Evolutionary conservation across 2,329 filamentous ascomycete species (phyloP), one percentile per base, ranked within the genome.

Genomic region (Aaosphaeria arxii): DNA sequence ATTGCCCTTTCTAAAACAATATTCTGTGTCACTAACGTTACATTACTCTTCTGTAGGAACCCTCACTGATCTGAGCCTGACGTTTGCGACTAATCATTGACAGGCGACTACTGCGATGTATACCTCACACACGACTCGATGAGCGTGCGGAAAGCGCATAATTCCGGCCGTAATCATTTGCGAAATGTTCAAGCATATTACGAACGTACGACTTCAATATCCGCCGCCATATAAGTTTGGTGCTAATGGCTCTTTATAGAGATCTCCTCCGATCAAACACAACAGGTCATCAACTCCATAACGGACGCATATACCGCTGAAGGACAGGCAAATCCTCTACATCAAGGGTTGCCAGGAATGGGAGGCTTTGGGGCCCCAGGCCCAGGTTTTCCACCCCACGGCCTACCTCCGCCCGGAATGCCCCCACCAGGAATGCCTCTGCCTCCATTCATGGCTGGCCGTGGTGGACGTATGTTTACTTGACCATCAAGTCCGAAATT

Each of bases 41-140:
- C 42, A n/a, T 57, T 44, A 89, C 86, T 88, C 82, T 89, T 89
- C 72, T 89, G 81, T 82, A 82, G 74, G 79, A 74, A 43, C 44
- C 29, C 40, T 50, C 43, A 40, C 41, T 32, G 24, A 33, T 7
- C 30, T 28, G n/a, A 11, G 24, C 30, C 29, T 41, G 32, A 35
- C 11, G 11, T 30, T 11, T 43, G 3, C 11, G 42, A 24, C 56
- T 58, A 50, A 58, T 52, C 42, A 42, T 41, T 17, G 44, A 61
- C 61, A 80, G 74, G 91, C 81, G 94, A 99, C 74, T 99, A 99
- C 76, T 99, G 94, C 83, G 94, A 99, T 87, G 94, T 99, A 73
- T 99, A 99, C 82, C 88, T 99, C 63, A 99, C 94, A 59, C 94
- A 99, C 82, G 94, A 99, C 81, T 96, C 91, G 41, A 97, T 97